Base-by-base conservation (phyloP, 352 stramenopile genomes). In the Pythium aristosporum region DNA sequence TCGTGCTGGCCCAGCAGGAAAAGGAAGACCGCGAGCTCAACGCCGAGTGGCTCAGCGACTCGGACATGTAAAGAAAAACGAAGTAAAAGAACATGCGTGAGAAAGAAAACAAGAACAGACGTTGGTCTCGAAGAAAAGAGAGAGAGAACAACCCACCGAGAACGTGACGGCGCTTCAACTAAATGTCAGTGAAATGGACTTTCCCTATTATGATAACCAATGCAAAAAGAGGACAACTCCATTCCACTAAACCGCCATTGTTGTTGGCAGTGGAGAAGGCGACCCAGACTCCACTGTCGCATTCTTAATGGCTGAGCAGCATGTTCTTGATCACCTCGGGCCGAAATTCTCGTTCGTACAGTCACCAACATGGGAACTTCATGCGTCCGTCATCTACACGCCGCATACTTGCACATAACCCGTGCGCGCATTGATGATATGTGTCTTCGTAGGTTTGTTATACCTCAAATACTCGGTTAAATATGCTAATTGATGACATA, bases 11-110 rank as follows among this genome's bases (percentile, higher is more conserved):
- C 10, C 51, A 58, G 21, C 16, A 58, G 25, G 20, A 30, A 21
- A 43, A 58, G 30, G 36, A 58, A 41, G 51, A 58, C 11, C 30
- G 23, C 32, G 8, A 21, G 51, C 34, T 48, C 51, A 5, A 21
- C 5, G 36, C 51, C 34, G 51, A 58, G 36, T 58, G 51, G 51
- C 37, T 58, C 34, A 58, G 51, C 36, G 51, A 58, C 51, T 58
- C 51, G 9, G 51, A 58, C 7, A 30, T 53, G 21, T 53, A 20
- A 46, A 46, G 32, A 50, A n/a, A 30, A 32, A 50, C n/a, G 36
- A 18, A 53, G 39, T 46, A 20, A 46, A 30, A 30, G 25, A 30
- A 30, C 25, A 30, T 30, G 25, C 15, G 39, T 46, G 15, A 18
- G 5, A 46, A 46, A 46, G 39, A 46, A 46, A 46, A 46, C 39